These are phyloP conservation scores for Fusarium sp. DNA, from an alignment of 2,329 filamentous ascomycete genomes.

Conservation along the genomic window DNA sequence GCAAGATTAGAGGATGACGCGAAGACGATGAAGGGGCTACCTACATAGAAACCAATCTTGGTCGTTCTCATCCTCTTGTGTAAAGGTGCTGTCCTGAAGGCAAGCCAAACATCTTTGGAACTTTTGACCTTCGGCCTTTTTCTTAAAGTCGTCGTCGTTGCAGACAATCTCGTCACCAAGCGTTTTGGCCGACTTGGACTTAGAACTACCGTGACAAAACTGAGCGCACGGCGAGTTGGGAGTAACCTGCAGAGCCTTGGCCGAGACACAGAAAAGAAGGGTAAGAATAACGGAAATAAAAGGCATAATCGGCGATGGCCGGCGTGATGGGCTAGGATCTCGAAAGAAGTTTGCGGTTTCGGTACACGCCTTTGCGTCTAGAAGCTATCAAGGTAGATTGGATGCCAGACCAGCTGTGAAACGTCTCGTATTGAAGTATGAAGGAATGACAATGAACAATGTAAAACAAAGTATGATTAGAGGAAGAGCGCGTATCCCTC, in stretches of 20 bases:
- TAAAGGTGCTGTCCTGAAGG: slow-evolving; percentile 63
- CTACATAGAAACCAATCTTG: slow-evolving; percentile 68
- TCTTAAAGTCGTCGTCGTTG: slow-evolving; percentile 57
- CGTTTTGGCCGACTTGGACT: slow-evolving; percentile 61
- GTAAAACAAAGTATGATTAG: background rate
- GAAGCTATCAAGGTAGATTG: slow-evolving; percentile 5
- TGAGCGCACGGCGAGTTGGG: slow-evolving; percentile 66
- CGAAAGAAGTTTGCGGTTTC: slow-evolving; percentile 9
- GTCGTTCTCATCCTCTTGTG: slow-evolving; percentile 62
- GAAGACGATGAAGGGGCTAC: slow-evolving; percentile 37
- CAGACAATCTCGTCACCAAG: slow-evolving; percentile 61
- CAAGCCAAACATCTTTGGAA: slow-evolving; percentile 65
- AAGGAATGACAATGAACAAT: slow-evolving; percentile 3
- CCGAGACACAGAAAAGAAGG: slow-evolving; percentile 30
- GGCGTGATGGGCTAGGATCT: slow-evolving; percentile 11
- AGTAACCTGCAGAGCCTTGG: slow-evolving; percentile 61
- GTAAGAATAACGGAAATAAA: slow-evolving; percentile 12
- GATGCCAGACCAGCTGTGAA: slow-evolving; percentile 40
- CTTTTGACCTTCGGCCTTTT: slow-evolving; percentile 55
- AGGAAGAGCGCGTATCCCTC: slow-evolving; percentile 20
- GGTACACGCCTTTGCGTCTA: background rate
- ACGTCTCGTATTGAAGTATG: slow-evolving; percentile 14
- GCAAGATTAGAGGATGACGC: background rate
- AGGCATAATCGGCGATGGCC: slow-evolving; percentile 8
- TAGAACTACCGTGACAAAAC: slow-evolving; percentile 61